Conservation (phyloP, 2,329 filamentous ascomycete species). For the Monosporascus sp. region DNA sequence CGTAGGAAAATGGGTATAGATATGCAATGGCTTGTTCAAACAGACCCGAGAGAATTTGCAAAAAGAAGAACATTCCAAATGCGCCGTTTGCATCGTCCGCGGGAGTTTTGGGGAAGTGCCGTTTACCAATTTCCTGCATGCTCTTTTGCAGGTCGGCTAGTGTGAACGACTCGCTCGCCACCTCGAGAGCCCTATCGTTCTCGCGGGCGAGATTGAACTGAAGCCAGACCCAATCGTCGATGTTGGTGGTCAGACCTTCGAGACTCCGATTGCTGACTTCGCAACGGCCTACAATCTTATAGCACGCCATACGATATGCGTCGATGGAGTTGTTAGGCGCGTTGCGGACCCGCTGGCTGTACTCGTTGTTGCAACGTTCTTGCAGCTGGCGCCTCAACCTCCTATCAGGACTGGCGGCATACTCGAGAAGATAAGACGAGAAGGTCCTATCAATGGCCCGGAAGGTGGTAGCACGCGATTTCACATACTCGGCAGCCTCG, state of each 20-base stretch:
- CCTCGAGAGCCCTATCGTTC: constrained; percentile 56
- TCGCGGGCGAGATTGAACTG: constrained; percentile 66
- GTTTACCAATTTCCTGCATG: constrained; percentile 81
- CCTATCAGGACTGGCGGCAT: constrained; percentile 69
- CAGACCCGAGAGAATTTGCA: constrained; percentile 84
- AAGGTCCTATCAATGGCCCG: constrained; percentile 88
- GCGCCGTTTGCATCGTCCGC: constrained; percentile 68
- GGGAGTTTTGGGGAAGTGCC: constrained; percentile 79
- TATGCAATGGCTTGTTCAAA: constrained; percentile 92
- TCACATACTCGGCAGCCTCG: constrained; percentile 84
- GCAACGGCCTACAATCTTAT: constrained; percentile 89
- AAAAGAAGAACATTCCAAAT: constrained; percentile 88
- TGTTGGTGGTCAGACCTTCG: constrained; percentile 57
- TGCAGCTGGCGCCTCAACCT: constrained; percentile 74
- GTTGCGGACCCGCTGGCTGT: constrained; percentile 76
- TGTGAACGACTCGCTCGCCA: constrained; percentile 61
- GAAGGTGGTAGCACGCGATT: constrained; percentile 73
- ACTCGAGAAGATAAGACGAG: constrained; percentile 78
- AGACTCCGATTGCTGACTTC: constrained; percentile 60
- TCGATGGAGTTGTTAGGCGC: constrained; percentile 84
- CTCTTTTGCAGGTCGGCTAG: constrained; percentile 67
- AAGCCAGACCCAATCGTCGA: constrained; percentile 68
- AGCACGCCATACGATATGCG: constrained; percentile 93
- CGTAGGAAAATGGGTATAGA: constrained; percentile 84
- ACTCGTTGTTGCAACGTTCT: constrained; percentile 84